Evolutionary conservation across 208 protist species (phyloP).

Genomic region (Wallacemonas sp.): DNA sequence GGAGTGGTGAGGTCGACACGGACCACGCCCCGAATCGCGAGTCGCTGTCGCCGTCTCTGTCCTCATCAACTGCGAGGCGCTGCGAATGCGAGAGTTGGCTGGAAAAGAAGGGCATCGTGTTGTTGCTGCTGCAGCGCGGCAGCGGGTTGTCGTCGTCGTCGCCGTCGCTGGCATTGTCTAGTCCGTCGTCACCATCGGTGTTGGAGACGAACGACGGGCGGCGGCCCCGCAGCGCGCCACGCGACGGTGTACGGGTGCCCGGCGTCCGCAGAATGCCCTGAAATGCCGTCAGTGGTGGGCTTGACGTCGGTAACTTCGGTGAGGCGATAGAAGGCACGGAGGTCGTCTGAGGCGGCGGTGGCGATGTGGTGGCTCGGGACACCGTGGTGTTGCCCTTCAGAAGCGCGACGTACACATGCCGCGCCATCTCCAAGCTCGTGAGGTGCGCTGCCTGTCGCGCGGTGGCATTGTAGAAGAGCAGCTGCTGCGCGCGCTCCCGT

Average conservation of each 20-base stretch:
- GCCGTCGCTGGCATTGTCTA: neutral
- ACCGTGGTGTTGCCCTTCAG: neutral
- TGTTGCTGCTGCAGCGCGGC: neutral
- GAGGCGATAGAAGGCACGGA: too few relatives aligned
- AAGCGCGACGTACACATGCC: constrained; percentile 10
- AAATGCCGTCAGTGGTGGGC: neutral
- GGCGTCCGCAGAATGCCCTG: neutral
- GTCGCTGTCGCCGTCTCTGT: neutral
- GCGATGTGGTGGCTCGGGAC: neutral
- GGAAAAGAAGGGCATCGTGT: neutral
- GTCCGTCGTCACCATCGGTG: too few relatives aligned
- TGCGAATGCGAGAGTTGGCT: neutral
- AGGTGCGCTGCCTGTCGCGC: neutral
- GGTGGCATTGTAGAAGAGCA: constrained; percentile 19
- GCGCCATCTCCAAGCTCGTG: constrained; percentile 9
- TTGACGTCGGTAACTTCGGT: neutral
- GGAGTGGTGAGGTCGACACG: neutral
- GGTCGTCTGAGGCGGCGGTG: neutral
- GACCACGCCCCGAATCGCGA: neutral
- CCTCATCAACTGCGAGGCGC: neutral
- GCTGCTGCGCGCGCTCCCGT: constrained; percentile 8
- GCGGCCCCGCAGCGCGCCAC: too few relatives aligned
- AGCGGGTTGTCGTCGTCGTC: neutral
- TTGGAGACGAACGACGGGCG: too few relatives aligned
- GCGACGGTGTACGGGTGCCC: neutral